Percentiles rank a stretch among this genome's conserved stretches.
Evolutionary conservation across 2,329 filamentous ascomycete genomes (phyloP).

Genomic region (Pseudogymnoascus sp.): DNA sequence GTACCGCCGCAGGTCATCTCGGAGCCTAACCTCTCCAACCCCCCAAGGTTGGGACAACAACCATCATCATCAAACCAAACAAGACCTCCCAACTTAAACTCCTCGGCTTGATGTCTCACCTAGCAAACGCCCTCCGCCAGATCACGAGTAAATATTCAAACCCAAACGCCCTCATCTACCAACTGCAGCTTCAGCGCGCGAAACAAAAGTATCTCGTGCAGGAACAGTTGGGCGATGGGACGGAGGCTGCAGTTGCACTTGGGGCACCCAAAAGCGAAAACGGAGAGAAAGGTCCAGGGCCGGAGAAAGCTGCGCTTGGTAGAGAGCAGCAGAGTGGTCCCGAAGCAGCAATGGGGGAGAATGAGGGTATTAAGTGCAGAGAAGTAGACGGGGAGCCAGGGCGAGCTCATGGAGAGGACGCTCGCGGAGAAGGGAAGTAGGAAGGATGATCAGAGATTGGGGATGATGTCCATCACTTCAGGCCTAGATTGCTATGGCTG

Average conservation of each 20-base stretch:
- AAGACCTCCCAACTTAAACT: constrained; percentile 5
- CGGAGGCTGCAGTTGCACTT: constrained; percentile 12
- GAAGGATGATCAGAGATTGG: neutral
- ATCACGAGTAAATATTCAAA: constrained; percentile 16
- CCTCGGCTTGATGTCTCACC: constrained; percentile 14
- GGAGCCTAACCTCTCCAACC: neutral
- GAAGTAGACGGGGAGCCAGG: neutral
- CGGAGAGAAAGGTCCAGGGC: neutral
- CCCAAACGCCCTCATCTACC: constrained; percentile 16
- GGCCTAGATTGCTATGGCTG: neutral
- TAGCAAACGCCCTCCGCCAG: constrained; percentile 15
- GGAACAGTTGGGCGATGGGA: constrained; percentile 12
- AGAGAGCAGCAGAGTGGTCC: neutral
- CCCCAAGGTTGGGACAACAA: neutral
- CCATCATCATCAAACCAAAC: neutral
- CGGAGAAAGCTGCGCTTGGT: neutral
- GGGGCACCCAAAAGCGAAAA: constrained; percentile 9
- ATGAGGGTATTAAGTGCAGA: neutral
- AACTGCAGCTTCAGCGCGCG: constrained; percentile 16
- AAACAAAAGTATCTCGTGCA: constrained; percentile 15
- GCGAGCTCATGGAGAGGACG: neutral
- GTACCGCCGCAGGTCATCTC: neutral
- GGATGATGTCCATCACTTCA: neutral
- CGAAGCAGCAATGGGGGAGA: neutral
- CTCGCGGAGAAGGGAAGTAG: neutral